A percentile compares a stretch with the other conserved stretches of the same genome.
These are phyloP conservation scores for Schizosaccharomyces lindneri DNA, from an alignment of 805 yeast genomes.

Conservation along the genomic window DNA sequence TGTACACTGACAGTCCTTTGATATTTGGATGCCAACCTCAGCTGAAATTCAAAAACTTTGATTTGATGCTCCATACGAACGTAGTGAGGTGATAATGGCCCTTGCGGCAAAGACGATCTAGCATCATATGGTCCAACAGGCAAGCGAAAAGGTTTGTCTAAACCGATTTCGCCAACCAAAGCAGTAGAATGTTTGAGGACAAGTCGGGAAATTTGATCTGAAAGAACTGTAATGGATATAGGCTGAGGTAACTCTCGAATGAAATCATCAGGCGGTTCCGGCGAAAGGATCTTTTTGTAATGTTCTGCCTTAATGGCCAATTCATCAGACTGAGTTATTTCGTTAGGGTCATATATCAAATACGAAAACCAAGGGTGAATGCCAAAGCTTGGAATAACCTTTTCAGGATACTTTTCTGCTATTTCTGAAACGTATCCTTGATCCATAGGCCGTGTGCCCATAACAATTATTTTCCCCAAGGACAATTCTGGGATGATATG, in stretches of 20 bases:
- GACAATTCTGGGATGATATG: neutral
- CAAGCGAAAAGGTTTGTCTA: slow-evolving; percentile 51
- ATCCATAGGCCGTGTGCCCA: slow-evolving; percentile 17
- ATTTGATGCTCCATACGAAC: slow-evolving; percentile 47
- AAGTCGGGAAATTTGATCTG: slow-evolving; percentile 16
- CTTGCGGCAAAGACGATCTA: neutral
- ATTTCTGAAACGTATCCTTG: slow-evolving; percentile 12
- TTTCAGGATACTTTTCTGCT: slow-evolving; percentile 11
- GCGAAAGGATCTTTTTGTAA: slow-evolving; percentile 27
- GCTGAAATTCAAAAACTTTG: slow-evolving; percentile 23
- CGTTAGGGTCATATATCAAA: neutral
- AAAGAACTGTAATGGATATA: slow-evolving; percentile 16
- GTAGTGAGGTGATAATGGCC: slow-evolving; percentile 19
- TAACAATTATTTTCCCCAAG: slow-evolving; percentile 5
- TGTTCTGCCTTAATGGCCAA: slow-evolving; percentile 18
- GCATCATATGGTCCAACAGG: slow-evolving; percentile 18
- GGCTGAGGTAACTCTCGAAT: slow-evolving; percentile 39
- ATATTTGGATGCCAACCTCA: slow-evolving; percentile 27
- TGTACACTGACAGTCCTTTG: slow-evolving; percentile 46
- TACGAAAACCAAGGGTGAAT: slow-evolving; percentile 3
- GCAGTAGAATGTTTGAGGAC: slow-evolving; percentile 14
- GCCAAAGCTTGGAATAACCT: slow-evolving; percentile 16
- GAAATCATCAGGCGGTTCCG: slow-evolving; percentile 16
- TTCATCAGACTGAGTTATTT: neutral
- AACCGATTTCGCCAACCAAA: slow-evolving; percentile 74